Percentiles rank a stretch among this genome's conserved stretches.
Conservation (phyloP, 495 filamentous ascomycete species). For the Hyphodiscus hymeniophilus region DNA sequence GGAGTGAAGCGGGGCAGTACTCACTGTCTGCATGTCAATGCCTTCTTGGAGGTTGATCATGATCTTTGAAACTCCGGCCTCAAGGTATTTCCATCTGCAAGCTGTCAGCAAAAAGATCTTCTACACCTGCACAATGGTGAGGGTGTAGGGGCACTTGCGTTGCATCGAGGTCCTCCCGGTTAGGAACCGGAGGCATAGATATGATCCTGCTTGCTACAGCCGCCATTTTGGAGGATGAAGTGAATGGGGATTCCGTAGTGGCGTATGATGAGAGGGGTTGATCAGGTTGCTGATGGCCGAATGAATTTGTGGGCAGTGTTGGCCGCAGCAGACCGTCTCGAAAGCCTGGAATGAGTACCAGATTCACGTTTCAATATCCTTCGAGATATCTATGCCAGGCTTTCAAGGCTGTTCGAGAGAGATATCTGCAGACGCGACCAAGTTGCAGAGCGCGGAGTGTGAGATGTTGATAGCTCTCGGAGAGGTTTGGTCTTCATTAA, state of each 20-base stretch:
- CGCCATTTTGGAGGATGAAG: conserved; percentile 8
- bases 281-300: too few species aligned
- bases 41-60: conserved; percentile 88
- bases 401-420: neutral
- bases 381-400: neutral
- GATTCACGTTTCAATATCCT: too few species aligned
- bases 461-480: neutral
- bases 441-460: neutral
- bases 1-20: conserved; percentile 28
- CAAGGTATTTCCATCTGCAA: conserved; percentile 77
- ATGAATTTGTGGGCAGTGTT: neutral
- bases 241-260: conserved; percentile 4
- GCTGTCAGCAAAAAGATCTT: conserved; percentile 42
- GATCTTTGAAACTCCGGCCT: conserved; percentile 79
- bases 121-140: neutral
- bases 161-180: conserved; percentile 73
- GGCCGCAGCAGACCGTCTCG: neutral
- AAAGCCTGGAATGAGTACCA: neutral
- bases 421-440: conserved; percentile 9
- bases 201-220: conserved; percentile 9
- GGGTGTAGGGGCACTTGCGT: conserved; percentile 54
- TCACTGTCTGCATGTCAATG: conserved; percentile 81
- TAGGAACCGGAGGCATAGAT: conserved; percentile 43
- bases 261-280: neutral
- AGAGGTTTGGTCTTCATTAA: neutral